These are phyloP conservation scores for Farysia itapuensis DNA, from an alignment of 1,284 basidiomycete genomes.

Conservation along the genomic window DNA sequence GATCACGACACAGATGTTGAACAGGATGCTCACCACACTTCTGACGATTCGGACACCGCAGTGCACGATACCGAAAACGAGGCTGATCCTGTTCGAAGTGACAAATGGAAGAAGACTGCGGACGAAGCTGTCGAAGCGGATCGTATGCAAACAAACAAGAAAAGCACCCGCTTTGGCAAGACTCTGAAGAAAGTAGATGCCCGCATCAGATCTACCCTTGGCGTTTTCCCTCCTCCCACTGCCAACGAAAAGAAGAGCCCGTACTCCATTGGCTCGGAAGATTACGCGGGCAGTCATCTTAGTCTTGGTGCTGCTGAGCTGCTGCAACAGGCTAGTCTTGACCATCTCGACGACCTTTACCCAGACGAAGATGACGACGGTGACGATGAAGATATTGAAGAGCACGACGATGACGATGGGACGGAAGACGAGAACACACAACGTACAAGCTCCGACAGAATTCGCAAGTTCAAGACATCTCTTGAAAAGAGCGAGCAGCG, in stretches of 20 bases:
- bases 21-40: neutral
- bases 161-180: constrained; percentile 6
- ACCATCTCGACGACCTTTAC: constrained; percentile 19
- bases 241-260: constrained; percentile 15
- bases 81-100: no score
- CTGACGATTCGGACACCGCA: constrained; percentile 3
- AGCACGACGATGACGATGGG: constrained; percentile 1
- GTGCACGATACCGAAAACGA: neutral
- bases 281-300: constrained; percentile 11
- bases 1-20: constrained; percentile 1
- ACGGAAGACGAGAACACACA: neutral
- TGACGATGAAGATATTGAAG: constrained; percentile 9
- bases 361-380: constrained; percentile 17
- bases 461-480: neutral
- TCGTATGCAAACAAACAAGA: constrained; percentile 7
- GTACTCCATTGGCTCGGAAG: constrained; percentile 24
- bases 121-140: constrained; percentile 15
- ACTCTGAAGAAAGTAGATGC: constrained; percentile 26
- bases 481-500: constrained; percentile 1
- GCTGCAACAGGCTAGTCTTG: constrained; percentile 28
- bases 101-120: constrained; percentile 14
- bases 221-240: constrained; percentile 22
- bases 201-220: constrained; percentile 12
- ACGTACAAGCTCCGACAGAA: neutral
- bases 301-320: constrained; percentile 17